phyloP scores from a whole-genome alignment of 257 asterid species.

The Primulina huaijiensis region DNA sequence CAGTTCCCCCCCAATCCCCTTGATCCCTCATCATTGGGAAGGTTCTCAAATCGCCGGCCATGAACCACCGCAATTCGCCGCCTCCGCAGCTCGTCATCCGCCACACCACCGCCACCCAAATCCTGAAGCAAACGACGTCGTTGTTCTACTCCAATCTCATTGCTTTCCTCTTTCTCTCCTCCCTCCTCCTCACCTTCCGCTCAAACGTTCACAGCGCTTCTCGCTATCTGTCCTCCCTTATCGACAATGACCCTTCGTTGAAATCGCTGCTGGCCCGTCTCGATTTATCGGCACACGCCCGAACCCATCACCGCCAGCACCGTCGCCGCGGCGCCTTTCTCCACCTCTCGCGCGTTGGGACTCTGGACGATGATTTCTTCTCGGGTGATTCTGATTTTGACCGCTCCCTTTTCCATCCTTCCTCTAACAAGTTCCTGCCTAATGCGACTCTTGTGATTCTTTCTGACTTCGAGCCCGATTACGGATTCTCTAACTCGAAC shows the following conservation, averaged over 20 bases:
- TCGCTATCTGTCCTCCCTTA: slow-evolving; percentile 65
- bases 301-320: slow-evolving; percentile 28
- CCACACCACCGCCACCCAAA: slow-evolving; percentile 40
- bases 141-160: slow-evolving; percentile 47
- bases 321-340: slow-evolving; percentile 83
- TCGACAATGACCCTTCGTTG: slow-evolving; percentile 68
- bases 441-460: slow-evolving; percentile 46
- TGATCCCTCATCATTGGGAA: slow-evolving; percentile 8
- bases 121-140: slow-evolving; percentile 55
- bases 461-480: slow-evolving; percentile 33
- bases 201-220: slow-evolving; percentile 60
- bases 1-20: neutral
- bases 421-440: slow-evolving; percentile 36
- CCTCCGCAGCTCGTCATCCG: slow-evolving; percentile 32
- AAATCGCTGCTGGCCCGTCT: slow-evolving; percentile 74
- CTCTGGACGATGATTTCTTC: slow-evolving; percentile 82
- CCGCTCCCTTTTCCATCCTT: slow-evolving; percentile 54
- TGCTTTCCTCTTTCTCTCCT: slow-evolving; percentile 52
- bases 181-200: slow-evolving; percentile 55
- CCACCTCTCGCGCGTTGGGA: slow-evolving; percentile 76
- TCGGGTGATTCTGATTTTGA: slow-evolving; percentile 82
- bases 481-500: slow-evolving; percentile 35
- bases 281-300: slow-evolving; percentile 42
- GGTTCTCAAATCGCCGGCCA: slow-evolving; percentile 19
- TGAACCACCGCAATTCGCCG: slow-evolving; percentile 29